A percentile compares a stretch with the other conserved stretches of the same genome.
These are phyloP conservation scores for Straminergon stramineum DNA, from an alignment of 225 moss, liverwort and hornwort species.

Conservation along the genomic window DNA sequence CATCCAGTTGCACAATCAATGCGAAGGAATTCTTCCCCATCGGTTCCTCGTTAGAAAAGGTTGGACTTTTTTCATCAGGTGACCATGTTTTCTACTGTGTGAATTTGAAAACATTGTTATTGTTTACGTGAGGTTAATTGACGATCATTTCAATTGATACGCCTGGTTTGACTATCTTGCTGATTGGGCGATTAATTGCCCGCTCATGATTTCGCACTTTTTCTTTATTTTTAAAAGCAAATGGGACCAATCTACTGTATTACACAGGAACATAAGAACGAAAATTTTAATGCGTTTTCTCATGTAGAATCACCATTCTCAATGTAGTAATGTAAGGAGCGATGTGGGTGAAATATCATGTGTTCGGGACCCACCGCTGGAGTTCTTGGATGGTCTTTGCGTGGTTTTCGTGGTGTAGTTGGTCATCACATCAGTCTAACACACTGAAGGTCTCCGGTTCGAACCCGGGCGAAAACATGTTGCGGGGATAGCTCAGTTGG, in stretches of 20 bases:
- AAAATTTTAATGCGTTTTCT: background rate
- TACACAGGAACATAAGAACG: background rate
- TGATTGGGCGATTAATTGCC: background rate
- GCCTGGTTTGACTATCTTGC: background rate
- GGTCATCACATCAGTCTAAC: conserved; percentile 15
- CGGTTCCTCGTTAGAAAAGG: background rate
- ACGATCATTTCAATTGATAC: background rate
- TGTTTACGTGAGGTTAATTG: background rate
- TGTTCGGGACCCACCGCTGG: background rate
- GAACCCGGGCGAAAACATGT: background rate
- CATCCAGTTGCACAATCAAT: background rate
- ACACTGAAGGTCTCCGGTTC: conserved; percentile 22
- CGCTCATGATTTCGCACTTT: too few relatives aligned
- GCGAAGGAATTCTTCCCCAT: background rate
- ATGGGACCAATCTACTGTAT: background rate
- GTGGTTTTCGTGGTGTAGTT: conserved; percentile 18
- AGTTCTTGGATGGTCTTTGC: accelerated
- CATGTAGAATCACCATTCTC: too few relatives aligned
- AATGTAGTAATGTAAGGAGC: background rate
- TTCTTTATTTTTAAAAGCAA: background rate
- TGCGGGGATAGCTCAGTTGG: background rate
- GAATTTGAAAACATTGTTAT: background rate
- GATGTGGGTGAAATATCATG: accelerated
- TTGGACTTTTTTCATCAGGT: background rate
- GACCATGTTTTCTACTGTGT: background rate